Conservation (phyloP, 352 stramenopile species). For the Globisporangium radiosum region DNA sequence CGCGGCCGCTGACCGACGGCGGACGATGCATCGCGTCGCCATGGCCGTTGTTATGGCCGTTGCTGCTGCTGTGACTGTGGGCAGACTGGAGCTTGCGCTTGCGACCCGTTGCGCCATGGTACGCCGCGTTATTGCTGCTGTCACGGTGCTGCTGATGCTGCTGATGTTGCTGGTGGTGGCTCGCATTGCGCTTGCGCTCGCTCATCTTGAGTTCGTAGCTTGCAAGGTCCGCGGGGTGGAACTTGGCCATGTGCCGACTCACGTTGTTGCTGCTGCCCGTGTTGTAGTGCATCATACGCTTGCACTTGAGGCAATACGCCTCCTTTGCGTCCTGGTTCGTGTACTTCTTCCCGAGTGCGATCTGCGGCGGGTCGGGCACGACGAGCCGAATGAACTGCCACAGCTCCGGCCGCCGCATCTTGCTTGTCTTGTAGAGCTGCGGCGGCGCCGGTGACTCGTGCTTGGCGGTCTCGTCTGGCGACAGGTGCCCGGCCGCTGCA, state of each 20-base stretch:
- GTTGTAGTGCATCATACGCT: slow-evolving; percentile 52
- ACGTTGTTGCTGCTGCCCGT: slow-evolving; percentile 52
- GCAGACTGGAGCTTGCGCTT: slow-evolving; percentile 20
- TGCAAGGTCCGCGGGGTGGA: slow-evolving; percentile 29
- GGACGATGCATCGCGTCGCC: background rate
- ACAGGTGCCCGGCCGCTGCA: background rate
- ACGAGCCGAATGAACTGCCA: slow-evolving; percentile 52
- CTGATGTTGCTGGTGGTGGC: background rate
- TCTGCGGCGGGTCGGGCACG: slow-evolving; percentile 34
- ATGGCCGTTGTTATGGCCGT: background rate
- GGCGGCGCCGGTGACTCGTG: slow-evolving; percentile 17
- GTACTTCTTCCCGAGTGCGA: slow-evolving; percentile 33
- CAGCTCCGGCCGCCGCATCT: slow-evolving; percentile 48
- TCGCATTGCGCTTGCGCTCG: slow-evolving; percentile 6
- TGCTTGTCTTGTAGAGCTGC: slow-evolving; percentile 49
- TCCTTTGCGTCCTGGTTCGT: slow-evolving; percentile 50
- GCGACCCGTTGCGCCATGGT: slow-evolving; percentile 12
- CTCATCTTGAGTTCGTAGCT: slow-evolving; percentile 33
- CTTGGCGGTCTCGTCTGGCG: background rate
- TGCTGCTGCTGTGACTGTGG: background rate
- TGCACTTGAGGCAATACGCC: slow-evolving; percentile 49
- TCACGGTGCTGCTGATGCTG: too few relatives aligned
- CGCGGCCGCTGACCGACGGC: background rate
- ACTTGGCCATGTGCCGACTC: slow-evolving; percentile 50
- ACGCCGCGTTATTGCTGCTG: slow-evolving; percentile 3